Base-by-base conservation (phyloP, 768 basidiomycete genomes). In the Sarcodon sp. region DNA sequence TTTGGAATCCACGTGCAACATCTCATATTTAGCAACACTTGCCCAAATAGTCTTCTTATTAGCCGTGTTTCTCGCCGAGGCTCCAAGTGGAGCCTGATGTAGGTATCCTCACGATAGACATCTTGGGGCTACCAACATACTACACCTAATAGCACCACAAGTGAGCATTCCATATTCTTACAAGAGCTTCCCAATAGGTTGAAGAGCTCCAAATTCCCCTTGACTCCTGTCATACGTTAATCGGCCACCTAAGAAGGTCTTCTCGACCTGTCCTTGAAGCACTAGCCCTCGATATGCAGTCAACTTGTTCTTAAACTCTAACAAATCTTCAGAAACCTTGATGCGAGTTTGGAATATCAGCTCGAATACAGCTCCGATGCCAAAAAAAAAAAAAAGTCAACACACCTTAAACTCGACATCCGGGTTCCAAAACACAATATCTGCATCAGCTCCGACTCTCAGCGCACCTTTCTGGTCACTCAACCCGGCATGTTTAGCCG, bases 261-360 rank as follows among this genome's bases (percentile, higher is more conserved):
- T 69, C 50, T 77, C 67, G 34, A 92, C 87, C n/a, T 67, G 67
- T 0, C 94, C 94, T 12, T 55, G 67, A 39, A 96, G 70, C 13
- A 57, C 69, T 56, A 76, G 67, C 4, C 91, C 92, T 54, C 87
- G 76, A 61, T 93, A 98, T 2, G 94, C 87, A 3, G 88, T 87
- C 15, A 96, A 58, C 64, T 92, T 93, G 67, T 98, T 97, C 71
- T 90, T 96, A 74, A 94, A 97, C 47, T 80, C 72, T 10, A 97
- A 69, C 10, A 64, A 58, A 7, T 84, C 81, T 58, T 75, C 75
- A 27, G 80, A 80, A 18, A 92, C 84, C 89, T 92, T 51, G 10
- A 13, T 10, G 43, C 7, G 46, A 18, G 15, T 21, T 35, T 7
- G 32, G 4, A 7, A 31, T 33, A 9, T 44, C 21, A 18, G 27